Conservation (phyloP, 2,329 filamentous ascomycete species). For the Phyllosticta citrichinensis region DNA sequence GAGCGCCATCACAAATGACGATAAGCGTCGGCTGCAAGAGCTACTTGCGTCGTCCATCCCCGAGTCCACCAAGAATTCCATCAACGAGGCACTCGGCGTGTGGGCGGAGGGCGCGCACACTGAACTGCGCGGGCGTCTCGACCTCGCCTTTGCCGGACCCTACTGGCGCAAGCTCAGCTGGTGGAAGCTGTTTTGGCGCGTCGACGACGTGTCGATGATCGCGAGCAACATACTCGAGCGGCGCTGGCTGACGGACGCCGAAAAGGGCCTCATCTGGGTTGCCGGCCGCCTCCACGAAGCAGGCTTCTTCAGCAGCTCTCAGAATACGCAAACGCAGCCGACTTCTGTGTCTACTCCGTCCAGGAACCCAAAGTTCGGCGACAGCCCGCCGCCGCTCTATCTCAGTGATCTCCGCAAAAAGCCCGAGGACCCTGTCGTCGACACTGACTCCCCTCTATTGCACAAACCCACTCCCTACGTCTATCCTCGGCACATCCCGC, state of each 20-base stretch:
- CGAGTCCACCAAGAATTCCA: conserved; percentile 33
- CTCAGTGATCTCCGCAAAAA: background rate
- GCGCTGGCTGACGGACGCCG: conserved; percentile 66
- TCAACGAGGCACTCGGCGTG: conserved; percentile 51
- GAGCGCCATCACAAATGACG: conserved; percentile 41
- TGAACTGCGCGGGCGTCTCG: conserved; percentile 72
- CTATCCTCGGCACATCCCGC: conserved; percentile 68
- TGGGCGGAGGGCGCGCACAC: conserved; percentile 77
- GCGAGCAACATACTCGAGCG: conserved; percentile 67
- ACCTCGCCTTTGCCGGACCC: conserved; percentile 63
- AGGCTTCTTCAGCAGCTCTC: conserved; percentile 33
- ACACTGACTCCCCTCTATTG: background rate
- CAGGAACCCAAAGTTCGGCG: background rate
- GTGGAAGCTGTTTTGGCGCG: conserved; percentile 94
- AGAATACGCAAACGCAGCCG: background rate
- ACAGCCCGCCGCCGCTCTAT: background rate
- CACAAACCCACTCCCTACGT: conserved; percentile 26
- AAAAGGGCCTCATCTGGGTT: conserved; percentile 74
- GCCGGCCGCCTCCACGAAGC: conserved; percentile 64
- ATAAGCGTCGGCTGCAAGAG: conserved; percentile 30
- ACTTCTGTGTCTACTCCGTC: background rate
- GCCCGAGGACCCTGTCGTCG: background rate
- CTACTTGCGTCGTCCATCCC: conserved; percentile 28
- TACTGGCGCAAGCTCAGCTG: conserved; percentile 75
- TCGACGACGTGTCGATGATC: conserved; percentile 82